These are phyloP conservation scores for Wallacemonas collosoma DNA, from an alignment of 208 protist species.

Conservation along the genomic window DNA sequence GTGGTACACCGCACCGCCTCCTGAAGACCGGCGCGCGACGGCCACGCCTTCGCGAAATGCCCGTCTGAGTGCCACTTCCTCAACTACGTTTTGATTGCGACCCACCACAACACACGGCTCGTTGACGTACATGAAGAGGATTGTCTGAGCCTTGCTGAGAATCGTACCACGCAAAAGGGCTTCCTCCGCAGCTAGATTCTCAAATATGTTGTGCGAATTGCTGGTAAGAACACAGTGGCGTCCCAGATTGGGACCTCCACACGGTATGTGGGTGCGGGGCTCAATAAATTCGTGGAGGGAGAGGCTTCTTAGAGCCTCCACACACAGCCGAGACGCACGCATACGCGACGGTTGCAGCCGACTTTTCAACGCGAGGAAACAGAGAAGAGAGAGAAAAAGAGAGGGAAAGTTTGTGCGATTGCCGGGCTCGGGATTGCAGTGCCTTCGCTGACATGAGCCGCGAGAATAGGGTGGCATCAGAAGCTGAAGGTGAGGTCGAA, in stretches of 20 bases:
- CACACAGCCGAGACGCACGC: not conserved
- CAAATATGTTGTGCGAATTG: slow-evolving; percentile 59
- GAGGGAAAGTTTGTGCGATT: not conserved
- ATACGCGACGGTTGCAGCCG: not conserved
- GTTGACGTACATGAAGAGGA: slow-evolving; percentile 81
- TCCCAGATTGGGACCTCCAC: not conserved
- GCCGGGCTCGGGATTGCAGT: no score
- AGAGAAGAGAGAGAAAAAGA: not conserved
- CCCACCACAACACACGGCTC: slow-evolving; percentile 83
- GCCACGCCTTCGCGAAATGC: slow-evolving; percentile 41
- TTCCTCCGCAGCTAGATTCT: slow-evolving; percentile 79
- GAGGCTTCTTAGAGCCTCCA: not conserved
- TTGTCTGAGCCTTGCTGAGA: slow-evolving; percentile 31
- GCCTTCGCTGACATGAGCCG: no score
- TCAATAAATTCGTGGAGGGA: not conserved
- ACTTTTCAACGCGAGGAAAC: not conserved
- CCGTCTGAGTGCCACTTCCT: slow-evolving; percentile 59
- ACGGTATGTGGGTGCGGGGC: not conserved
- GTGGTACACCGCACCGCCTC: slow-evolving; percentile 87
- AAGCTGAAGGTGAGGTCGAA: no score
- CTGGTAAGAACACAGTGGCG: slow-evolving; percentile 12
- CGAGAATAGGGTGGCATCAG: no score
- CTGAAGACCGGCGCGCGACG: slow-evolving; percentile 76
- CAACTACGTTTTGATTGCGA: slow-evolving; percentile 79
- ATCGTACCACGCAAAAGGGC: slow-evolving; percentile 63